Conservation (phyloP, 345 rosid species). For the Kandelia obovata region DNA sequence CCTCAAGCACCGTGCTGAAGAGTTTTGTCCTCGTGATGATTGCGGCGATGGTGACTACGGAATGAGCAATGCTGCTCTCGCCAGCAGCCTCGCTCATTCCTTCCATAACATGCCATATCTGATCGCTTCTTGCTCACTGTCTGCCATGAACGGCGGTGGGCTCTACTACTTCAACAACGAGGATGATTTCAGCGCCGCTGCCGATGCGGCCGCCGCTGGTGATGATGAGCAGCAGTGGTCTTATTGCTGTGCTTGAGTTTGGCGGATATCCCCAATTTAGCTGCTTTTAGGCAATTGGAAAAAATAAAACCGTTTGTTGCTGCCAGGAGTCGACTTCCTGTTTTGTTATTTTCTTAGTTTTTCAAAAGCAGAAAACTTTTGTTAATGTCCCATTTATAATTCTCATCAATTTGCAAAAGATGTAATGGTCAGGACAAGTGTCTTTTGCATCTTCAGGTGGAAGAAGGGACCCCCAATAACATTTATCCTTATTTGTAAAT, state of each 20-base stretch:
- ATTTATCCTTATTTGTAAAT: conserved; percentile 26
- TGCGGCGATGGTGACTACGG: conserved; percentile 25
- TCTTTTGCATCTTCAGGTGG: conserved; percentile 30
- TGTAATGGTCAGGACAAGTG: conserved; percentile 4
- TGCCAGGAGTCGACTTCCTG: conserved; percentile 25
- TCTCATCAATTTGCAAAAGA: conserved; percentile 10
- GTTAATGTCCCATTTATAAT: conserved; percentile 4
- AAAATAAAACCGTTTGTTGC: conserved; percentile 3
- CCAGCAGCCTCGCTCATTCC: conserved; percentile 54
- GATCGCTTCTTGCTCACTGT: conserved; percentile 54
- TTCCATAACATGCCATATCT: conserved; percentile 92
- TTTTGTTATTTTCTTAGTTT: conserved; percentile 9
- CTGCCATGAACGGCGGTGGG: conserved; percentile 52
- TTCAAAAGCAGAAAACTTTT: not conserved
- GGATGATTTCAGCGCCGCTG: conserved; percentile 30
- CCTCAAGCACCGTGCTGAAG: conserved; percentile 82
- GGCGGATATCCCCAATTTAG: not conserved
- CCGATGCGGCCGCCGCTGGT: conserved; percentile 25
- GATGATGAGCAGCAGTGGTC: conserved; percentile 69
- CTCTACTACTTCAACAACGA: conserved; percentile 56
- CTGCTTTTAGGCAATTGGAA: not conserved
- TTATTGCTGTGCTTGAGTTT: conserved; percentile 57
- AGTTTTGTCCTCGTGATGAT: conserved; percentile 36
- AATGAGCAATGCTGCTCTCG: conserved; percentile 37
- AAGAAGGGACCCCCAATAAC: conserved; percentile 29